Evolutionary conservation across 148 eudicot genomes (phyloP).

Genomic region (Rhododendron kiyosumense): DNA sequence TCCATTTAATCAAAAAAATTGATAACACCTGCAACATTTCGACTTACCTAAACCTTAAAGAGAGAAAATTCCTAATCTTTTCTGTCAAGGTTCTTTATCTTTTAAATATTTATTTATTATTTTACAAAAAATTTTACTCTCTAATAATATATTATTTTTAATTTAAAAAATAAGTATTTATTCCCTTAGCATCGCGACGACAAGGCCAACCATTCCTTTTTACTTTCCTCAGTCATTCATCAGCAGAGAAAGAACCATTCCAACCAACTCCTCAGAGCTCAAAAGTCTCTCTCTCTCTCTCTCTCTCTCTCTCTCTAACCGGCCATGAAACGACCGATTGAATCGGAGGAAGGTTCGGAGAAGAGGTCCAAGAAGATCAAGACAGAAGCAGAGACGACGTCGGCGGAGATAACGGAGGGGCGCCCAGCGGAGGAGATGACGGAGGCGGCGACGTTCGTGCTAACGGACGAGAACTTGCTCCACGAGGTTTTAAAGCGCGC

Average conservation of each 20-base stretch:
- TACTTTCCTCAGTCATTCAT: not conserved
- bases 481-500: constrained; percentile 73
- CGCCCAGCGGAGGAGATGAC: constrained; percentile 7
- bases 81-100: no score
- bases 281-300: not conserved
- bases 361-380: constrained; percentile 23
- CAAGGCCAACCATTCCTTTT: not conserved
- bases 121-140: accelerated
- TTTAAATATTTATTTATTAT: no score
- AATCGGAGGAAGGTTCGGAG: not conserved
- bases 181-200: no score
- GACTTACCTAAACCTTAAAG: no score
- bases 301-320: not conserved
- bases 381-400: constrained; percentile 8
- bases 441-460: constrained; percentile 13
- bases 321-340: constrained; percentile 28
- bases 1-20: no score
- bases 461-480: constrained; percentile 64
- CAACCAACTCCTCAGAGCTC: not conserved
- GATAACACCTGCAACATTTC: no score
- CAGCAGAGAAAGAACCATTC: not conserved
- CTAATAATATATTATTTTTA: no score
- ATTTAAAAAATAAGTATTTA: no score
- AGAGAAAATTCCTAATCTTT: no score
- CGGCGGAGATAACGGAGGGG: not conserved